Evolutionary conservation across 2,329 filamentous ascomycete species (phyloP), one percentile per base, ranked within the genome.

Genomic region (Claviceps sp.): DNA sequence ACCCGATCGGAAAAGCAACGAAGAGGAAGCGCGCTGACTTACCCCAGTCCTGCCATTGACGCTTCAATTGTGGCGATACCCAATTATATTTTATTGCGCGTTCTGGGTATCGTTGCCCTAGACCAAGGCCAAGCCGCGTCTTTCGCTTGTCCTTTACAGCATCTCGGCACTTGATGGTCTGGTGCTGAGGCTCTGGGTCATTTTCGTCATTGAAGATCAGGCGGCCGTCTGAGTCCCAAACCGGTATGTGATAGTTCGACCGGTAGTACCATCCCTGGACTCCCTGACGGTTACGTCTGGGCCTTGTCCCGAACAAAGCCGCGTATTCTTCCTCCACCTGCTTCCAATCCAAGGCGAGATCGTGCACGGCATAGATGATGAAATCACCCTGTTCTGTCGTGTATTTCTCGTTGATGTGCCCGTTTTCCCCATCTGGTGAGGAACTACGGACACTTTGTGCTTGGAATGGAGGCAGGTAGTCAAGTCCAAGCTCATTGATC

Each of bases 101-200:
- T 52, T 75, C 72, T 2, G 73, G 73, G 52, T 71, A 75, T n/a
- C 74, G 65, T 50, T 70, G 67, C 0, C 64, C 67, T 11, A 70
- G 60, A 1, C 67, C 67, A 24, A 70, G 58, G 1, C 65, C 65
- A 52, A 68, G 64, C 59, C 62, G 61, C 18, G 66, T 65, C 53
- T 65, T 66, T 55, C 65, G 65, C 46, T 66, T 65, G 49, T 58
- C 63, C 47, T 70, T 67, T 30, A 64, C 61, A 30, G 7, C 26
- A 52, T 70, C 67, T 1, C 67, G 65, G 50, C 67, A 69, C 58
- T 70, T 70, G 63, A 69, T 67, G 52, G 62, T 63, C 53, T 67
- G 58, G 50, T 66, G 60, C 50, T 60, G 63, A 26, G 67, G 67
- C 59, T 68, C 66, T 49, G 68, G 54, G 45, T 68, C 65, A 4